Percentiles rank a stretch among this genome's conserved stretches.
Conservation (phyloP, 495 filamentous ascomycete genomes). For the Penicillium pulvis region DNA sequence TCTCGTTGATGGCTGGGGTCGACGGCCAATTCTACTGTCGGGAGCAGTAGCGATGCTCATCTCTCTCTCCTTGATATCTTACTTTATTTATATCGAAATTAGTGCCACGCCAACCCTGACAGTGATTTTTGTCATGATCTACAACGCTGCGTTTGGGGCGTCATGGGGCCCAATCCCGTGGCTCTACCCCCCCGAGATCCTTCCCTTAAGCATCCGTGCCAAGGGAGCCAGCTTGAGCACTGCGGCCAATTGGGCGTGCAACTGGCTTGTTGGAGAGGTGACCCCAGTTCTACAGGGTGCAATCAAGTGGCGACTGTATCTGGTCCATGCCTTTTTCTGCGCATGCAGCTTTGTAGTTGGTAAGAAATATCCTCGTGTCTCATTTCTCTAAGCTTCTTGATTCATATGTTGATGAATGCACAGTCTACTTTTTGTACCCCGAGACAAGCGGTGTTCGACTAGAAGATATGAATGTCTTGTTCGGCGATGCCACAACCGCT, state of each 20-base stretch:
- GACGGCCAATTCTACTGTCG: constrained; percentile 85
- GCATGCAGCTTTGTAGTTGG: constrained; percentile 94
- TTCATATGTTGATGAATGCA: background rate
- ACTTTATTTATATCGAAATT: constrained; percentile 90
- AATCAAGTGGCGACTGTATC: constrained; percentile 91
- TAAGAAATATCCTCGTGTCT: constrained; percentile 49
- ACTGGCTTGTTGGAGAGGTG: constrained; percentile 94
- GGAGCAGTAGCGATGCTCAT: constrained; percentile 90
- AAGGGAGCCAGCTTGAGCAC: constrained; percentile 98
- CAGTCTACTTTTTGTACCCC: constrained; percentile 96
- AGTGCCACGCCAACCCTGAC: constrained; percentile 75
- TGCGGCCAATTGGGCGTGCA: constrained; percentile 97
- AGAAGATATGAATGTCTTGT: constrained; percentile 92
- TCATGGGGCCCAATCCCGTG: constrained; percentile 99
- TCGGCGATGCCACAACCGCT: constrained; percentile 84
- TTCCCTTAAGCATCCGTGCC: constrained; percentile 93
- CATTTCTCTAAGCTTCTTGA: background rate
- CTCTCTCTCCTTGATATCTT: constrained; percentile 89
- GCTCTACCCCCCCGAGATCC: constrained; percentile 97
- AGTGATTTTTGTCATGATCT: constrained; percentile 94
- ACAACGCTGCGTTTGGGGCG: constrained; percentile 96
- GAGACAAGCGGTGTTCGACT: constrained; percentile 93
- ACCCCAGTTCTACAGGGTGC: constrained; percentile 88
- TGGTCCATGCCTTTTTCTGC: constrained; percentile 97
- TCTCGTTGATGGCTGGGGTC: constrained; percentile 89